Conservation (phyloP, 805 yeast genomes). For the Wickerhamomyces silvicola region DNA sequence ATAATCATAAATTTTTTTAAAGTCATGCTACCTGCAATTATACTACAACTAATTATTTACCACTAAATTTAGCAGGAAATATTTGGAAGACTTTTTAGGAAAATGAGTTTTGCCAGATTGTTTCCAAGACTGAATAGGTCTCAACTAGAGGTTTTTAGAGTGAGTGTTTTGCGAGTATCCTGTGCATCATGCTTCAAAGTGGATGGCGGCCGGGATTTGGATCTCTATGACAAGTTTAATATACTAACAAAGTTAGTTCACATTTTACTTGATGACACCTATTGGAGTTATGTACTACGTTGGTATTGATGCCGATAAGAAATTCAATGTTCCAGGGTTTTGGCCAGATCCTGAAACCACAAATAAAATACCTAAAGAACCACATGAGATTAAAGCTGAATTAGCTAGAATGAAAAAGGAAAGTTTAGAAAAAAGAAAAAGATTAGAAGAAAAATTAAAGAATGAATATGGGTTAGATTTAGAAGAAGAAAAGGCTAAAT, state of each 20-base stretch:
- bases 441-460: constrained; percentile 64
- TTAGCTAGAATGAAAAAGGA: constrained; percentile 80
- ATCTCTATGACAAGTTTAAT: constrained; percentile 1
- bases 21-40: no score
- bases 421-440: constrained; percentile 62
- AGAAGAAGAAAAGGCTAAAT: constrained; percentile 36
- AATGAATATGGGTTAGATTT: constrained; percentile 58
- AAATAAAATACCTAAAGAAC: constrained; percentile 89
- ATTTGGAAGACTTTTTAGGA: no score
- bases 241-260: constrained; percentile 40
- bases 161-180: constrained; percentile 15
- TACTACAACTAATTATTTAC: no score
- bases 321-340: constrained; percentile 86
- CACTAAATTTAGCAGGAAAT: no score
- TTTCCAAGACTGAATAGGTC: constrained; percentile 35
- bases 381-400: constrained; percentile 86
- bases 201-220: no score
- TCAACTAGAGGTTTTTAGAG: constrained; percentile 47
- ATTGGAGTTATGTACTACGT: constrained; percentile 89
- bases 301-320: constrained; percentile 83
- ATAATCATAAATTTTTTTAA: no score
- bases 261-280: constrained; percentile 81
- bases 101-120: no score
- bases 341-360: constrained; percentile 96
- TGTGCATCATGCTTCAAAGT: no score